phyloP scores from a whole-genome alignment of 1,284 basidiomycete genomes.

The Cryptococcus sp. region DNA sequence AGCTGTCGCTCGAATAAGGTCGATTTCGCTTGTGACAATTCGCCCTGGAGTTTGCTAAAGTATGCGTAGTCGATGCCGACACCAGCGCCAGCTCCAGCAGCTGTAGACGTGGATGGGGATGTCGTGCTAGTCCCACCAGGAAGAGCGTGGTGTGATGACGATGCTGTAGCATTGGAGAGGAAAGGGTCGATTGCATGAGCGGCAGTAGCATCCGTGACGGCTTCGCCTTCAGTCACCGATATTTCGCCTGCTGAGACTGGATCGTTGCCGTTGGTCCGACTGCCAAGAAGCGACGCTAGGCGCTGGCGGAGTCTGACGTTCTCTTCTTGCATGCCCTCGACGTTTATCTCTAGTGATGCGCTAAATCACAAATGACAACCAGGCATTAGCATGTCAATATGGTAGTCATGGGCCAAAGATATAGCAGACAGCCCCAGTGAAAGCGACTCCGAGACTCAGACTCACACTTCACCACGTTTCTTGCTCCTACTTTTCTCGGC shows the following conservation, averaged over 20 bases:
- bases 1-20: constrained; percentile 28
- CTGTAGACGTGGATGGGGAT: not conserved
- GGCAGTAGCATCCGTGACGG: too few relatives aligned
- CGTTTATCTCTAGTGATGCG: constrained; percentile 39
- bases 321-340: constrained; percentile 45
- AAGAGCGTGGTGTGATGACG: not conserved
- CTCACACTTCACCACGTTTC: constrained; percentile 48
- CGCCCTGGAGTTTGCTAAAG: constrained; percentile 31
- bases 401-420: not conserved
- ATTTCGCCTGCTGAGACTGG: not conserved
- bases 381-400: constrained; percentile 5
- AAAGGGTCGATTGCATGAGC: too few relatives aligned
- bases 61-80: constrained; percentile 32
- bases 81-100: constrained; percentile 2
- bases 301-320: constrained; percentile 40
- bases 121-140: not conserved
- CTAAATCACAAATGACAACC: constrained; percentile 14
- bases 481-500: constrained; percentile 48
- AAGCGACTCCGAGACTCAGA: not conserved
- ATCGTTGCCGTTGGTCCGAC: constrained; percentile 6
- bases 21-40: constrained; percentile 27
- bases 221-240: too few relatives aligned
- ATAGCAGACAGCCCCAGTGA: not conserved
- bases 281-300: constrained; percentile 32
- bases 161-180: not conserved